A percentile compares a stretch with the other conserved stretches of the same genome.
phyloP scores from a whole-genome alignment of 73 alveolate genomes.

The Uronychia setigera region DNA sequence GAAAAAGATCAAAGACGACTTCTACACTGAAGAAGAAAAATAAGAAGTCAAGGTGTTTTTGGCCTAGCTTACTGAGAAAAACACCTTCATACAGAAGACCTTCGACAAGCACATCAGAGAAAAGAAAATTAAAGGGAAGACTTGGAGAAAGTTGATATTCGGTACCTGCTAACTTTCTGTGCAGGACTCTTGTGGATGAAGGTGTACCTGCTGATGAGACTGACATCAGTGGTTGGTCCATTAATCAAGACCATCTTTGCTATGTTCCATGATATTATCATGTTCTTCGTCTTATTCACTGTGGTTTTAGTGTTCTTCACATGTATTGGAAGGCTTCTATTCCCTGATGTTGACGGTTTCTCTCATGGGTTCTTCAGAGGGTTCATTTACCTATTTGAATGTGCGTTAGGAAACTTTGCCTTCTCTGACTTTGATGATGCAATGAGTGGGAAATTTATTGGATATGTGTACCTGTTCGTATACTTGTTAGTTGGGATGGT shows the following conservation, averaged over 20 bases:
- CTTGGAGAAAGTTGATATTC: not conserved
- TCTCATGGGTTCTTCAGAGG: slow-evolving; percentile 2
- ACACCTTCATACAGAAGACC: not conserved
- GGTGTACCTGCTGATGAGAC: slow-evolving; percentile 3
- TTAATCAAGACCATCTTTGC: not conserved
- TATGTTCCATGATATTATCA: not conserved
- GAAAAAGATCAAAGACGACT: not conserved
- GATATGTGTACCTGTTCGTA: not conserved
- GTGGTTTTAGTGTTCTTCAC: slow-evolving; percentile 2
- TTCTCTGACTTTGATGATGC: not conserved
- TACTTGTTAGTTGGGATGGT: not conserved
- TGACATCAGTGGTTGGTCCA: slow-evolving; percentile 9
- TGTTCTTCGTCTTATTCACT: not conserved
- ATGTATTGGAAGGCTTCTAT: slow-evolving; percentile 4
- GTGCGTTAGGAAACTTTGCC: not conserved
- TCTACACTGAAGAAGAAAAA: not conserved
- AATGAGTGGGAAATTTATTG: not conserved
- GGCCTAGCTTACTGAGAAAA: too few relatives aligned
- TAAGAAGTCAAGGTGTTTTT: not conserved
- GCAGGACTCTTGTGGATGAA: not conserved
- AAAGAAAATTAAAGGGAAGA: not conserved
- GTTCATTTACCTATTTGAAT: not conserved
- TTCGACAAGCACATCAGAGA: not conserved
- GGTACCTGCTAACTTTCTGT: not conserved
- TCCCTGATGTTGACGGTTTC: slow-evolving; percentile 5